These are phyloP conservation scores for Pueraria montana DNA, from an alignment of 306 rosid genomes.

Conservation along the genomic window DNA sequence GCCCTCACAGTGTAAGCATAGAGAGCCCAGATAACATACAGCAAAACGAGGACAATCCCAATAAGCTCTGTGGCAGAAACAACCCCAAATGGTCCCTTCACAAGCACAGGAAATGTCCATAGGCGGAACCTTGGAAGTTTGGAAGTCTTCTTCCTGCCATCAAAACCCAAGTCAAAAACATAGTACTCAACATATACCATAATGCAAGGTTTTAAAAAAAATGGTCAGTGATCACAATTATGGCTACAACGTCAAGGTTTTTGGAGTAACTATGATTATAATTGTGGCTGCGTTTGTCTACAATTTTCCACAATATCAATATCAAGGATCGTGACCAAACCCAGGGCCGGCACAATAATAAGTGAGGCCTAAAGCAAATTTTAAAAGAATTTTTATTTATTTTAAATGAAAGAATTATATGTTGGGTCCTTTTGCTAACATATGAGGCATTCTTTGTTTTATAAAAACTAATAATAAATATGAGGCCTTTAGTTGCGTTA, in stretches of 20 bases:
- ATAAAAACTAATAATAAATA: too few relatives aligned
- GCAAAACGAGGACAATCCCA: constrained; percentile 73
- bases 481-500: too few relatives aligned
- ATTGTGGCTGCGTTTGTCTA: not conserved
- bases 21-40: constrained; percentile 76
- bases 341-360: too few relatives aligned
- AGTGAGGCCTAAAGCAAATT: too few relatives aligned
- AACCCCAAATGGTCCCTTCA: constrained; percentile 89
- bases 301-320: not conserved
- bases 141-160: constrained; percentile 64
- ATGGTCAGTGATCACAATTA: not conserved
- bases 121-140: constrained; percentile 68
- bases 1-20: constrained; percentile 58
- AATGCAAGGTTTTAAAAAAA: not conserved
- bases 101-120: constrained; percentile 90
- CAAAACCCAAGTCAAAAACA: constrained; percentile 21
- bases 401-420: too few relatives aligned
- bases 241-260: not conserved
- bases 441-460: too few relatives aligned
- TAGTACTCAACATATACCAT: not conserved
- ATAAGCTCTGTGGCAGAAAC: constrained; percentile 85
- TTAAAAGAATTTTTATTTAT: too few relatives aligned
- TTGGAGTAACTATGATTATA: not conserved
- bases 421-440: too few relatives aligned
- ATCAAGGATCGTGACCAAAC: too few relatives aligned